A percentile compares a stretch with the other conserved stretches of the same genome.
phyloP scores from a whole-genome alignment of 1,139 yeast genomes.

The Lodderomyces theae region DNA sequence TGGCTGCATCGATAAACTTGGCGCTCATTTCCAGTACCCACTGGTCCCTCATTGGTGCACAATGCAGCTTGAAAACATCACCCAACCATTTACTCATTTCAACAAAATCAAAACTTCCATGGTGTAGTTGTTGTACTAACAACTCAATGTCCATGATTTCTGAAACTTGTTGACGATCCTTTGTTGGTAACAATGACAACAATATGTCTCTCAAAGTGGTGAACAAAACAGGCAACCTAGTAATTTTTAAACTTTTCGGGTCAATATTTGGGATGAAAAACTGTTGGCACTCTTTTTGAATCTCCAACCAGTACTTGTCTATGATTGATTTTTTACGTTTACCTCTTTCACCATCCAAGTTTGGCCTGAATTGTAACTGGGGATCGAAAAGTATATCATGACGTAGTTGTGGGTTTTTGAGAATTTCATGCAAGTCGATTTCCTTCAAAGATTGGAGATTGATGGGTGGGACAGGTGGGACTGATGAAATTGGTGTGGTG shows the following conservation, averaged over 20 bases:
- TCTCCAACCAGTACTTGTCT: conserved; percentile 81
- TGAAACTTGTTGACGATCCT: conserved; percentile 67
- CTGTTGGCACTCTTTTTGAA: conserved; percentile 58
- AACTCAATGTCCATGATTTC: conserved; percentile 78
- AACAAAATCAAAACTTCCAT: conserved; percentile 66
- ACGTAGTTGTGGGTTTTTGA: conserved; percentile 87
- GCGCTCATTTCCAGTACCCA: conserved; percentile 84
- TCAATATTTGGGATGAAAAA: conserved; percentile 24
- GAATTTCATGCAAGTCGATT: conserved; percentile 83
- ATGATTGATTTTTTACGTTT: conserved; percentile 70
- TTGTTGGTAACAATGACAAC: conserved; percentile 70
- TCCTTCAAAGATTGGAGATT: conserved; percentile 80
- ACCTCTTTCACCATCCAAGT: conserved; percentile 88
- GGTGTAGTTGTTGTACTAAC: conserved; percentile 69
- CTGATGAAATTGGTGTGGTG: conserved; percentile 22
- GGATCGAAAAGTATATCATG: conserved; percentile 94
- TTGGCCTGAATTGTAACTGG: conserved; percentile 86
- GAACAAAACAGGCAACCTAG: conserved; percentile 65
- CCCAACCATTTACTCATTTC: conserved; percentile 71
- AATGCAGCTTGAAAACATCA: conserved; percentile 70
- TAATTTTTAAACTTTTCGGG: conserved; percentile 27
- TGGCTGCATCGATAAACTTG: conserved; percentile 63
- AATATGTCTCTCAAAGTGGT: conserved; percentile 75
- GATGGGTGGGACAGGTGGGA: conserved; percentile 69
- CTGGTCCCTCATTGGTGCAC: conserved; percentile 94